phyloP scores from a whole-genome alignment of 192 early-diverging fungal genomes.

The Geosiphon pyriformis region DNA sequence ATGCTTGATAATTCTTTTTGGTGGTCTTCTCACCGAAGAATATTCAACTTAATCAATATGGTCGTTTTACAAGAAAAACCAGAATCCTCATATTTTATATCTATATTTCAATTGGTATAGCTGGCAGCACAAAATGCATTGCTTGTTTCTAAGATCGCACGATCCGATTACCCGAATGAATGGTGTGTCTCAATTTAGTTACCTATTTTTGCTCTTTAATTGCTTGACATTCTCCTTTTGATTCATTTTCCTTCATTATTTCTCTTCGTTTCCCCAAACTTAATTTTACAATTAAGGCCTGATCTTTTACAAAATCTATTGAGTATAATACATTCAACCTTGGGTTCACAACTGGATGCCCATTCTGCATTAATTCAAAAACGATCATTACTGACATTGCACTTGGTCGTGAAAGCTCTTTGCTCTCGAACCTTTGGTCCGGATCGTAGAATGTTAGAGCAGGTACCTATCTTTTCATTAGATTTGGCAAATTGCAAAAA shows the following conservation, averaged over 20 bases:
- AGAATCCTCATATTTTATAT: neutral
- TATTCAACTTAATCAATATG: too few species aligned
- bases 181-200: constrained; percentile 58
- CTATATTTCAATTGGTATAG: constrained; percentile 26
- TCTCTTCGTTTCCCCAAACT: neutral
- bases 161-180: constrained; percentile 80
- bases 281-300: constrained; percentile 42
- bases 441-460: constrained; percentile 54
- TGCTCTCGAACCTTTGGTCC: constrained; percentile 61
- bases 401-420: constrained; percentile 70
- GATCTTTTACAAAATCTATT: constrained; percentile 53
- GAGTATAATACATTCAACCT: constrained; percentile 48
- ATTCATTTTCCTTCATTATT: neutral
- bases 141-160: constrained; percentile 73
- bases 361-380: constrained; percentile 53
- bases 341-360: constrained; percentile 28
- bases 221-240: neutral
- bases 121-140: constrained; percentile 74
- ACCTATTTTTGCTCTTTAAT: neutral
- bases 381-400: constrained; percentile 66
- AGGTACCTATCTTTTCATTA: constrained; percentile 28
- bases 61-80: neutral
- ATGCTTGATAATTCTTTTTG: too few species aligned
- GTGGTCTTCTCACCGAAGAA: too few species aligned
- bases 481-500: too few species aligned